Evolutionary conservation across 805 yeast species (phyloP), one percentile per base, ranked within the genome.

Genomic region (Ogataea neopini): DNA sequence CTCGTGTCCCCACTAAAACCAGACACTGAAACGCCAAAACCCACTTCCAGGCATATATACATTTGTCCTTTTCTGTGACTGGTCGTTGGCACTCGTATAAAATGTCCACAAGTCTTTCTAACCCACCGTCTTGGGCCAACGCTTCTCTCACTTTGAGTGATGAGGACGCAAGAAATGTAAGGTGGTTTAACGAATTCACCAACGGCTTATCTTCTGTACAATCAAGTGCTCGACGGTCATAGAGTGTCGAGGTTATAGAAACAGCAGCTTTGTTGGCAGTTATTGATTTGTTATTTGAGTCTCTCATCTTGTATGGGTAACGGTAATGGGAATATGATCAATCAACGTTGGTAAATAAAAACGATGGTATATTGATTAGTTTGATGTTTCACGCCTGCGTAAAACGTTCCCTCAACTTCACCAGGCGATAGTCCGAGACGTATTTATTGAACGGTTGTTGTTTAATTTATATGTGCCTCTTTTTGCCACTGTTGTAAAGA

Each of bases 41-140:
- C 99, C 99, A 92, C 70, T 92, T 92, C 97, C 97, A 92, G 0
- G 96, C 91, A n/a, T 53, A 58, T 3, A 86, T 74, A 53, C 88
- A 72, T 20, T 83, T 76, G 37, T 66, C 69, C 43, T 61, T 58
- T 17, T 64, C 66, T 13, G 52, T 52, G 17, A 53, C 52, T 0
- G 69, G 69, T 36, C 65, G 52, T 35, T 79, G 81, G 61, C 97
- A 91, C 58, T 86, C 95, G 61, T 88, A 87, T 45, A 92, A 70
- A 26, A 92, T 92, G 46, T 85, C 85, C 32, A 92, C 88, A 44
- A 92, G 74, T 44, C 98, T 73, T 63, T 89, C 97, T 34, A 94
- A 70, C 0, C 98, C 98, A 10, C 99, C 98, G 65, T 92, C 99
- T 22, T 72, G 74, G 13, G 95, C 79, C 26, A 92, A 73, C 0